Base-by-base conservation (phyloP, 2,329 filamentous ascomycete genomes). In the Fusarium brevicatenulatum region DNA sequence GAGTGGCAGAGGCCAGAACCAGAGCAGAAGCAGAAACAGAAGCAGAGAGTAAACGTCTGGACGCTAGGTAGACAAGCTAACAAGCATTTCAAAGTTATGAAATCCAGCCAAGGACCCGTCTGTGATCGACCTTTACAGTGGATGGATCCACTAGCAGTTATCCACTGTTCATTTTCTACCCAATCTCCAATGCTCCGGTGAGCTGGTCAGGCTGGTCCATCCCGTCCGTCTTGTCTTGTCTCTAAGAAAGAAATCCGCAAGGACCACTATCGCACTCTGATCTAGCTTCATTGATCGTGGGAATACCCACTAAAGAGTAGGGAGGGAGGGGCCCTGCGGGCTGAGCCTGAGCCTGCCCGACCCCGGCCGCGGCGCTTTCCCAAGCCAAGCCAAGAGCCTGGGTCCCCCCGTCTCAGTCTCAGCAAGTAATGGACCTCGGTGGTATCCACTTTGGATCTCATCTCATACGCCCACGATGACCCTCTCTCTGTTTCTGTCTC, bases 341-440 rank as follows among this genome's bases (percentile, higher is more conserved):
- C 71, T 68, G 57, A 63, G 66, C 65, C 70, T 66, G 68, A 73
- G 42, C 54, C 54, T 57, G 54, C 23, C 30, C 19, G 40, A 57
- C 30, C 63, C 74, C 70, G 65, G 72, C 66, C 63, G 63, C 63
- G 65, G 55, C 68, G 70, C 64, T 62, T 56, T 67, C 57, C 52
- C 68, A 76, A 70, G 74, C 72, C 63, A 67, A 53, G 63, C 53
- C 53, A 67, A 66, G 58, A 40, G 23, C 42, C 53, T 67, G 64
- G 36, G 36, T 32, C n/a, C 64, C 63, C 62, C 32, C 37, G 50
- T 56, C 30, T 34, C 34, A 54, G 46, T 60, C 50, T 58, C 61
- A 43, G 34, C 36, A 57, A 30, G 47, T 36, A 42, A 68, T 43
- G 64, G 37, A 40, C 47, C 59, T 49, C 44, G 66, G 53, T 40